These are phyloP conservation scores for Talaromyces wortmannii DNA, from an alignment of 495 filamentous ascomycete genomes.

Conservation along the genomic window DNA sequence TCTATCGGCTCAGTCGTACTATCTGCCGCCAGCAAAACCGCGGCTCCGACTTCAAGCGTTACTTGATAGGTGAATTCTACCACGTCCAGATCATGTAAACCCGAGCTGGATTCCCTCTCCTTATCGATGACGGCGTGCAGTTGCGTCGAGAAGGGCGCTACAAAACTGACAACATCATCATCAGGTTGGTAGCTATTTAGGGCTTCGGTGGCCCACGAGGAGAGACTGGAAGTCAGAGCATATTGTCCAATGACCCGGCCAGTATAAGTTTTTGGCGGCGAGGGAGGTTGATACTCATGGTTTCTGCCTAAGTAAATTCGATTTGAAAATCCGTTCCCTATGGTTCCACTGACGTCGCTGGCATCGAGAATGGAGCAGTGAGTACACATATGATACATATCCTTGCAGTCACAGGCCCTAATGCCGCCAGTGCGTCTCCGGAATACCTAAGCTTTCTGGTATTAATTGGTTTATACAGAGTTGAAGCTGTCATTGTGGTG, in stretches of 20 bases:
- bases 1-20: background rate
- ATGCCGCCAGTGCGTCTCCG: background rate
- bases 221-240: background rate
- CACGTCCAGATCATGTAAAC: background rate
- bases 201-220: background rate
- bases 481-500: background rate
- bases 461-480: background rate
- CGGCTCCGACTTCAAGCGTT: background rate
- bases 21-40: background rate
- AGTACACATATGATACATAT: background rate
- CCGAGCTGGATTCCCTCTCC: background rate
- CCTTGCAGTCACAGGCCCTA: background rate
- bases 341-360: background rate
- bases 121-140: background rate
- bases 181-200: background rate
- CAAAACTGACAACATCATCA: background rate
- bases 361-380: background rate
- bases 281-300: background rate
- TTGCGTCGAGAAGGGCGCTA: background rate
- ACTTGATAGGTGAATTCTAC: constrained; percentile 1
- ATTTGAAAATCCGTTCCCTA: background rate
- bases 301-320: background rate
- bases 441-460: background rate
- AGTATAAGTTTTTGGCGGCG: constrained; percentile 2
- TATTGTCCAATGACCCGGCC: background rate